A percentile compares a stretch with the other conserved stretches of the same genome.
Conservation (phyloP, 2,329 filamentous ascomycete species). For the Cladophialophora exuberans region DNA sequence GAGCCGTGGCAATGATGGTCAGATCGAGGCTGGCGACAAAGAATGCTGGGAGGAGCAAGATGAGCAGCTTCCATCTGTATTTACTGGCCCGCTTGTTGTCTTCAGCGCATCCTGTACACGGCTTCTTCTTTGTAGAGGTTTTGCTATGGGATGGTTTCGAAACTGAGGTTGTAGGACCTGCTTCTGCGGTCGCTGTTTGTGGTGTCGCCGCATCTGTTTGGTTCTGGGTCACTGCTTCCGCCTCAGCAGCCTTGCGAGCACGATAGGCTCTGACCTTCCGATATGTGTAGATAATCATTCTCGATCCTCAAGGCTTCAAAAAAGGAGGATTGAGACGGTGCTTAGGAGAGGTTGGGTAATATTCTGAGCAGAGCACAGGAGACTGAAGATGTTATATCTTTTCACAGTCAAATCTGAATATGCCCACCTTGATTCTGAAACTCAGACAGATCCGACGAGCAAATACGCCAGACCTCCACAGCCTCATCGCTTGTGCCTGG, state of each 20-base stretch:
- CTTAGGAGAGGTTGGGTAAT: no score
- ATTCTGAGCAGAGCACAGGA: no score
- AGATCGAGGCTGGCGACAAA: conserved; percentile 65
- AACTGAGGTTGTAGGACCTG: neutral
- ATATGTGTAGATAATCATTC: conserved; percentile 19
- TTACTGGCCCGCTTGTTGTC: conserved; percentile 42
- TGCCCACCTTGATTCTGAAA: no score
- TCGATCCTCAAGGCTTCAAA: no score
- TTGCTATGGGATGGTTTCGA: neutral
- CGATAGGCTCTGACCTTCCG: conserved; percentile 23
- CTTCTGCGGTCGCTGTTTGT: neutral
- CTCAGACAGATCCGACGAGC: no score
- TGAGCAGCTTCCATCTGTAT: conserved; percentile 63
- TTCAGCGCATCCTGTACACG: conserved; percentile 36
- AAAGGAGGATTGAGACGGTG: neutral
- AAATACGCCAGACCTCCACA: neutral
- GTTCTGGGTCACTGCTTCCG: no score
- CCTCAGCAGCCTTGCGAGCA: conserved; percentile 20
- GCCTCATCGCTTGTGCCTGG: neutral
- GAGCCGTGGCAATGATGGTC: conserved; percentile 65
- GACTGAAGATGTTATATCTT: conserved; percentile 3
- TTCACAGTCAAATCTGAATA: no score
- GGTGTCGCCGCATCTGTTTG: neutral
- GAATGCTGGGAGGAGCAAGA: conserved; percentile 63
- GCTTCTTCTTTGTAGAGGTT: conserved; percentile 6